Conservation (phyloP, 73 alveolate genomes). For the Paramecium sexaurelia region DNA sequence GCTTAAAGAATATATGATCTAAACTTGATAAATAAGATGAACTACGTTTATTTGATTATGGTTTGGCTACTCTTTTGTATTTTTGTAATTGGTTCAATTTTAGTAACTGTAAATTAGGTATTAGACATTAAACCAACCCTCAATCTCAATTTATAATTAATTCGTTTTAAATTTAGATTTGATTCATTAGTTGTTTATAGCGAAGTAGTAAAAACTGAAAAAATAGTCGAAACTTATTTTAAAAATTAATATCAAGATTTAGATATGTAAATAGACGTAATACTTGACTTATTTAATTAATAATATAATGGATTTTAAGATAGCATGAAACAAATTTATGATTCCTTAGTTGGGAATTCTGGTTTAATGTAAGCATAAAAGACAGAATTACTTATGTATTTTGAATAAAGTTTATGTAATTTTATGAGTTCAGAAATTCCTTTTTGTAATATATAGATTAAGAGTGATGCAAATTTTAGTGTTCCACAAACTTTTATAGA, state of each 20-base stretch:
- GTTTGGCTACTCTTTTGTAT: background rate
- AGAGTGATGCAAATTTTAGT: background rate
- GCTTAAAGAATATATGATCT: constrained; percentile 55
- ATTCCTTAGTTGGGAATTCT: constrained; percentile 4
- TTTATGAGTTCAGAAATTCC: constrained; percentile 9
- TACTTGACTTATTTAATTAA: background rate
- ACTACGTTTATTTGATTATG: background rate
- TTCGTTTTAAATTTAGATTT: constrained; percentile 22
- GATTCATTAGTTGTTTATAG: constrained; percentile 40
- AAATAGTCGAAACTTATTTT: background rate
- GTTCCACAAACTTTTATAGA: background rate
- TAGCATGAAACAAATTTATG: background rate
- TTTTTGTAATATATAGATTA: background rate
- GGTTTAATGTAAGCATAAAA: constrained; percentile 1
- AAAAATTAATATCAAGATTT: background rate
- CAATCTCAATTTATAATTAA: constrained; percentile 1
- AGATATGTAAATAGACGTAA: background rate
- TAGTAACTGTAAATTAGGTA: constrained; percentile 11
- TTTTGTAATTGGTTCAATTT: constrained; percentile 3
- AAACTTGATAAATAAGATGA: background rate
- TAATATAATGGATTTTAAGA: constrained; percentile 21
- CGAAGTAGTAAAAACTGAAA: background rate
- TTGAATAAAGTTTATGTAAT: constrained; percentile 7
- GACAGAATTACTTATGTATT: background rate
- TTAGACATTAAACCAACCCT: constrained; percentile 47